phyloP scores from a whole-genome alignment of 768 basidiomycete genomes.

The Infundibulicybe gibba region DNA sequence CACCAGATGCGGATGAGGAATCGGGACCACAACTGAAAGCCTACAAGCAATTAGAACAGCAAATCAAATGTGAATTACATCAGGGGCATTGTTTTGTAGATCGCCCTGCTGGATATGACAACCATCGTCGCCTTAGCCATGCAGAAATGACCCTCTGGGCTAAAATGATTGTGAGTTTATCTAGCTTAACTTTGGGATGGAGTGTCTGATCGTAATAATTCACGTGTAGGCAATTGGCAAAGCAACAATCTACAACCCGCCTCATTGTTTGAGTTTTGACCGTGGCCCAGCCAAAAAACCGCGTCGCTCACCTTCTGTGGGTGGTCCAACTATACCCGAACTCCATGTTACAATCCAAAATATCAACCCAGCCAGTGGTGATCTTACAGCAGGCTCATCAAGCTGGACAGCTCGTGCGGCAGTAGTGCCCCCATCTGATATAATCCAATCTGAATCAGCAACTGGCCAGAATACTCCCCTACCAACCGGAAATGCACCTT shows the following conservation, averaged over 20 bases:
- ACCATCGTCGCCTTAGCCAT: neutral
- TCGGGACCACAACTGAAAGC: neutral
- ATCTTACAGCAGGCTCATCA: too few relatives aligned
- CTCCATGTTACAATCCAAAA: neutral
- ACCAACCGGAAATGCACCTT: too few relatives aligned
- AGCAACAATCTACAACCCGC: neutral
- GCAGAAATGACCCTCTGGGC: conserved; percentile 1
- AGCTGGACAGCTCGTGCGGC: too few relatives aligned
- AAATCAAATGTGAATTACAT: neutral
- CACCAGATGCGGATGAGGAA: neutral
- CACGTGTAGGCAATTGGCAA: neutral
- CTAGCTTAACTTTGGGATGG: too few relatives aligned
- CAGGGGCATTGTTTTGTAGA: neutral
- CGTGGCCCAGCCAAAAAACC: neutral
- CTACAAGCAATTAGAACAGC: neutral
- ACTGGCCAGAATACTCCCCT: too few relatives aligned
- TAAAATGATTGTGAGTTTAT: conserved; percentile 1
- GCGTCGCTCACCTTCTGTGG: neutral
- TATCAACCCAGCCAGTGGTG: too few relatives aligned
- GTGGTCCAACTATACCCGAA: neutral
- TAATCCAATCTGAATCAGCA: too few relatives aligned
- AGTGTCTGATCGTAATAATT: too few relatives aligned
- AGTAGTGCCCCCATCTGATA: too few relatives aligned
- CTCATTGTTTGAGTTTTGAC: conserved; percentile 2
- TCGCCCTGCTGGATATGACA: neutral